A percentile compares a stretch with the other conserved stretches of the same genome.
These are phyloP conservation scores for Aspergillus asperescens DNA, from an alignment of 495 filamentous ascomycete species.

Conservation along the genomic window DNA sequence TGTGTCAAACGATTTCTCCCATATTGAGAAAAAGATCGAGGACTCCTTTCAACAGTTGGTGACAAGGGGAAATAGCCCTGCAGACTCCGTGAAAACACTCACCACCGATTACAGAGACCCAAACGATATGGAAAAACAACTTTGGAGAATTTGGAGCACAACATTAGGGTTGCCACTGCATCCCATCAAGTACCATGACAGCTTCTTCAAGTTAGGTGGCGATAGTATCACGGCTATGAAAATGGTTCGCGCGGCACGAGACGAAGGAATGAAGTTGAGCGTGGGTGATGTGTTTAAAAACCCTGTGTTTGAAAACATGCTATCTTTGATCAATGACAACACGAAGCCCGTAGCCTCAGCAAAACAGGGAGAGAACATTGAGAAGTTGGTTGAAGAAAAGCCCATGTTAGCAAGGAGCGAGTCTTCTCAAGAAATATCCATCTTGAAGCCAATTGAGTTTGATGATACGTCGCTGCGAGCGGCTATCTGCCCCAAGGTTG, in stretches of 20 bases:
- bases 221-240: constrained; percentile 64
- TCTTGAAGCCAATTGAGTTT: constrained; percentile 35
- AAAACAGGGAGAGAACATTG: constrained; percentile 10
- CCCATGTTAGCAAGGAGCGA: constrained; percentile 4
- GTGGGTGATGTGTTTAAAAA: constrained; percentile 50
- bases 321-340: constrained; percentile 26
- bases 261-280: constrained; percentile 49
- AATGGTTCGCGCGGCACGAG: constrained; percentile 53
- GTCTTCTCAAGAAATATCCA: constrained; percentile 42
- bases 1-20: neutral
- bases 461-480: constrained; percentile 40
- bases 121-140: constrained; percentile 27
- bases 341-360: neutral
- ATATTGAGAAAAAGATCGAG: neutral
- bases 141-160: constrained; percentile 44
- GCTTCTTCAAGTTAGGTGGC: constrained; percentile 47
- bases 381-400: constrained; percentile 12
- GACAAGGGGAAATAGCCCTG: constrained; percentile 4
- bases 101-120: constrained; percentile 9
- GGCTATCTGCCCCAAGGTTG: constrained; percentile 50
- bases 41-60: constrained; percentile 21
- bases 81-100: constrained; percentile 15
- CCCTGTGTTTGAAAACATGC: constrained; percentile 46
- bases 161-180: constrained; percentile 38
- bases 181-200: constrained; percentile 37